Conservation (phyloP, 2,329 filamentous ascomycete species). For the Pseudogymnoascus pannorum region DNA sequence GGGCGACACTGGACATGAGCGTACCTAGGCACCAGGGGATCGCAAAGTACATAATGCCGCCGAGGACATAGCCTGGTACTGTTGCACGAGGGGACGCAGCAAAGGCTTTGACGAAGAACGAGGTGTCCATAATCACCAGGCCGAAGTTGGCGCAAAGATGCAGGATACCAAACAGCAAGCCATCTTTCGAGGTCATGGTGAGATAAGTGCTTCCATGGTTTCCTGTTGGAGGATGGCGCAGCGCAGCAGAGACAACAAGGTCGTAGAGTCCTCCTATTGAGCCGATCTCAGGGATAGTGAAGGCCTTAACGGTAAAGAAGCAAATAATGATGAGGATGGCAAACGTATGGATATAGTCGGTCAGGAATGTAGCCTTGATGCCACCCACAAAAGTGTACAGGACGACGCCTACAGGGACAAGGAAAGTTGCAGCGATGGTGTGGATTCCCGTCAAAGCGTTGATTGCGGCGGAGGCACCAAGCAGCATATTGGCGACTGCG, state of each 20-base stretch:
- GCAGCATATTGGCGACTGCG: constrained; percentile 45
- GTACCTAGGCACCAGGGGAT: constrained; percentile 48
- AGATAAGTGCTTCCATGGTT: constrained; percentile 48
- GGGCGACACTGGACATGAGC: constrained; percentile 40
- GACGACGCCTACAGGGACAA: constrained; percentile 34
- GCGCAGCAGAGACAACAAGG: constrained; percentile 38
- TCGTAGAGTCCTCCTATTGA: constrained; percentile 43
- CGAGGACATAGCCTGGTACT: constrained; percentile 44
- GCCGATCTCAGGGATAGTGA: constrained; percentile 39
- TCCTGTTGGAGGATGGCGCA: constrained; percentile 39
- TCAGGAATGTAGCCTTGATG: constrained; percentile 36
- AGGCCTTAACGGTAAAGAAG: constrained; percentile 41
- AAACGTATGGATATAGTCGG: constrained; percentile 48
- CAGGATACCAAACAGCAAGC: constrained; percentile 43
- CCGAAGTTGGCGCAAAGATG: constrained; percentile 44
- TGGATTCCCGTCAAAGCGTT: constrained; percentile 41
- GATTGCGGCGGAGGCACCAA: constrained; percentile 38
- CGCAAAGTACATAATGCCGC: constrained; percentile 46
- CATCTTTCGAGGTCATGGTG: constrained; percentile 49
- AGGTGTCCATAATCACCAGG: constrained; percentile 47
- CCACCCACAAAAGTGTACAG: constrained; percentile 35
- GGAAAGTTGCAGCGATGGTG: constrained; percentile 42
- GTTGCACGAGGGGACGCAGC: constrained; percentile 39
- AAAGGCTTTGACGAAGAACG: constrained; percentile 47
- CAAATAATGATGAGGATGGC: constrained; percentile 46